A percentile compares a stretch with the other conserved stretches of the same genome.
phyloP scores from a whole-genome alignment of 768 basidiomycete genomes.

The Trametes cinnabarina region DNA sequence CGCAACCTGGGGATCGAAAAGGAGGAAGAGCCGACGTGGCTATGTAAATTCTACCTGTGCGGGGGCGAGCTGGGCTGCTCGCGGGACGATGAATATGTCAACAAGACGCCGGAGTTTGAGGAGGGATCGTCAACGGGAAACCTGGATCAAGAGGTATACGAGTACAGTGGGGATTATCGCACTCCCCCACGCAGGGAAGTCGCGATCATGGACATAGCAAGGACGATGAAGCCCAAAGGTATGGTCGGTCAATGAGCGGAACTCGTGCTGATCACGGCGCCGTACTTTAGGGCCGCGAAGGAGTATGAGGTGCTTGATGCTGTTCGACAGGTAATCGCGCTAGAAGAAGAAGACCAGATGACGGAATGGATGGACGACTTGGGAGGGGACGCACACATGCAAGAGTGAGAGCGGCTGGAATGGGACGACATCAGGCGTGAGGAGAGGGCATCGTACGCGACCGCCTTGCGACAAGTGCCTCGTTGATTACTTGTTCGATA shows the following conservation, averaged over 20 bases:
- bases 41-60: background rate
- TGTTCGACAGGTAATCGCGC: constrained; percentile 1
- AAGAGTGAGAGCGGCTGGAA: constrained; percentile 1
- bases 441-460: background rate
- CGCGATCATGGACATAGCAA: constrained; percentile 15
- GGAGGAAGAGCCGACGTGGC: background rate
- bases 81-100: background rate
- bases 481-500: background rate
- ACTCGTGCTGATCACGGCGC: background rate
- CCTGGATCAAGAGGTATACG: background rate
- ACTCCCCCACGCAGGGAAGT: background rate
- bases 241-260: background rate
- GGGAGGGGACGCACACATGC: background rate
- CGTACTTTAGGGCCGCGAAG: background rate
- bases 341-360: background rate
- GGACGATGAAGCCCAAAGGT: constrained; percentile 11
- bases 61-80: background rate
- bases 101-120: background rate
- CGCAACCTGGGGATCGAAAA: constrained; percentile 2
- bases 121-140: background rate
- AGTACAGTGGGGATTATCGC: background rate
- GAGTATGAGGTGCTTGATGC: constrained; percentile 1
- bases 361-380: background rate
- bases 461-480: background rate
- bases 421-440: background rate